Evolutionary conservation across 2,329 filamentous ascomycete genomes (phyloP).

Genomic region (Catunica adiposa): DNA sequence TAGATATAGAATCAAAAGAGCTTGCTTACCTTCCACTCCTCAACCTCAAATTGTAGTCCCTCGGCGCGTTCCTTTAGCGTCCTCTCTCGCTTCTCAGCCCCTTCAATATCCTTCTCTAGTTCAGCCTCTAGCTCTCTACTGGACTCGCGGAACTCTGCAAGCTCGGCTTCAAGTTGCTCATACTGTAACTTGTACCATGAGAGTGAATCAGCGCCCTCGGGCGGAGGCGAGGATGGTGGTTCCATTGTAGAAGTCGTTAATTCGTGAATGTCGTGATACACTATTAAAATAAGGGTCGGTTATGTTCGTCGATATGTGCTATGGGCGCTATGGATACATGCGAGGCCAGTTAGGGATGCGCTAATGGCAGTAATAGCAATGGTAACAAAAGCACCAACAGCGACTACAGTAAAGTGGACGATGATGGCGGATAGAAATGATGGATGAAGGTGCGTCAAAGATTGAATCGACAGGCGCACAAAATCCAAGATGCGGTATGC

Average conservation of each 20-base stretch:
- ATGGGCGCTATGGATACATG: background rate
- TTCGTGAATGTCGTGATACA: background rate
- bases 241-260: constrained; percentile 32
- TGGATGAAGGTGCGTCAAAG: background rate
- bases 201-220: constrained; percentile 55
- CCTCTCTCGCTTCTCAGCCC: constrained; percentile 83
- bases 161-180: constrained; percentile 76
- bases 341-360: background rate
- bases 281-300: background rate
- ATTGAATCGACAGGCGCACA: background rate
- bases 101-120: constrained; percentile 89
- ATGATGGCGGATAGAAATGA: background rate
- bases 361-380: background rate
- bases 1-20: background rate
- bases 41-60: constrained; percentile 68
- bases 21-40: constrained; percentile 87
- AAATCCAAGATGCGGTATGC: constrained; percentile 11
- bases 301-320: background rate
- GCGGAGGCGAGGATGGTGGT: constrained; percentile 45
- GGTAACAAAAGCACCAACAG: too few species aligned
- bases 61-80: constrained; percentile 77
- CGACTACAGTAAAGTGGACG: too few species aligned
- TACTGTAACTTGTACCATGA: constrained; percentile 95
- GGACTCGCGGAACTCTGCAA: constrained; percentile 84
- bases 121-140: constrained; percentile 89